Percentiles rank a stretch among this genome's conserved stretches.
Evolutionary conservation across 208 protist genomes (phyloP).

Genomic region (Wallacemonas collosoma): DNA sequence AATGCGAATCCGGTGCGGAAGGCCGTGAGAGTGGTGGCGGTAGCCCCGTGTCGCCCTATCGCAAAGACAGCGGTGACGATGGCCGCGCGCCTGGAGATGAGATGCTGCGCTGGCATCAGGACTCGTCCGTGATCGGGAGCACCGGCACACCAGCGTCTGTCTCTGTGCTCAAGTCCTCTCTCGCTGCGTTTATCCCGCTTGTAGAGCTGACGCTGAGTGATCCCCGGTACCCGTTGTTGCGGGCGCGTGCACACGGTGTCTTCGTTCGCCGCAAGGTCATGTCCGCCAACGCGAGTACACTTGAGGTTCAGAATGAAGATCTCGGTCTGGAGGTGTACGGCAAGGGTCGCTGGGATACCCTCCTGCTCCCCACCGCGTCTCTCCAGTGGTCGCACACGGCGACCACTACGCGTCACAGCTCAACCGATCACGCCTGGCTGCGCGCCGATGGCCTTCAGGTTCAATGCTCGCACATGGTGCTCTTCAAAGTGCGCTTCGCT

Average conservation of each 20-base stretch:
- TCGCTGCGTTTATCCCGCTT: constrained; percentile 38
- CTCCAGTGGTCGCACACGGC: constrained; percentile 45
- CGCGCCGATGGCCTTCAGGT: constrained; percentile 56
- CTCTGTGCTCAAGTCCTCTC: constrained; percentile 18
- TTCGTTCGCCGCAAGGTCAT: constrained; percentile 32
- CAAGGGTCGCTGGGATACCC: constrained; percentile 72
- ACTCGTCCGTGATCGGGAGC: neutral
- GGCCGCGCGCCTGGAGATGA: neutral
- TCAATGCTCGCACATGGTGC: constrained; percentile 54
- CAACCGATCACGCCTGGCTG: constrained; percentile 40
- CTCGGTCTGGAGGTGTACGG: constrained; percentile 62
- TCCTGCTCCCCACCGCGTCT: constrained; percentile 40
- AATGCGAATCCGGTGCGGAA: constrained; percentile 2
- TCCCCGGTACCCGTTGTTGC: constrained; percentile 65
- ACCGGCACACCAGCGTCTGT: neutral
- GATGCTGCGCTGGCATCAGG: neutral
- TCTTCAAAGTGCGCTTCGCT: constrained; percentile 68
- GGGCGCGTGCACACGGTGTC: constrained; percentile 38
- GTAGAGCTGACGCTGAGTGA: constrained; percentile 66
- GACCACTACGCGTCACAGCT: constrained; percentile 54
- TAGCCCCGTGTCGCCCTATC: neutral
- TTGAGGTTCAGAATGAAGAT: constrained; percentile 36
- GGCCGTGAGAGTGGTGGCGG: neutral
- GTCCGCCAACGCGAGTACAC: constrained; percentile 22
- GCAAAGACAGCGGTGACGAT: neutral